phyloP scores from a whole-genome alignment of 177 flowering plant genomes.

The Vitis hybrid region DNA sequence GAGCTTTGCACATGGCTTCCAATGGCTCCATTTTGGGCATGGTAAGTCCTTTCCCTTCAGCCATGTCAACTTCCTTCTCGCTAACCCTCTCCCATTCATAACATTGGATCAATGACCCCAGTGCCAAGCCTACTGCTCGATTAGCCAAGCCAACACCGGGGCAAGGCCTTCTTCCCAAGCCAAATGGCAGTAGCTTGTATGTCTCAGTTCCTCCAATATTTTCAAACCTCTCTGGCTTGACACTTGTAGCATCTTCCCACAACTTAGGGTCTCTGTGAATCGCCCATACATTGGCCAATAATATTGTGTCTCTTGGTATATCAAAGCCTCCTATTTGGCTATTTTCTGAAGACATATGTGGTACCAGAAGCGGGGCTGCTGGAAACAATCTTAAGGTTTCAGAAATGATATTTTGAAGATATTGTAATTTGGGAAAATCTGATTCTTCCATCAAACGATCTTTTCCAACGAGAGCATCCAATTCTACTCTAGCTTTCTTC shows the following conservation, averaged over 20 bases:
- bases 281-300: constrained; percentile 51
- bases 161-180: constrained; percentile 41
- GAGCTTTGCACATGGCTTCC: no score
- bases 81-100: no score
- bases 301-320: constrained; percentile 35
- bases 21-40: no score
- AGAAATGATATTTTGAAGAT: constrained; percentile 29
- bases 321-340: constrained; percentile 38
- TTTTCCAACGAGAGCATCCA: constrained; percentile 28
- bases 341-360: constrained; percentile 36
- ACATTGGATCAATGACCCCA: no score
- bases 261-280: constrained; percentile 43
- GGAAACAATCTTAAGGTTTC: constrained; percentile 48
- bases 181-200: constrained; percentile 35
- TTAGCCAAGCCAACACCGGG: constrained; percentile 37
- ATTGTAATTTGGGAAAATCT: constrained; percentile 31
- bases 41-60: no score
- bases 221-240: constrained; percentile 49
- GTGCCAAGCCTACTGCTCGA: constrained; percentile 4
- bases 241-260: constrained; percentile 41
- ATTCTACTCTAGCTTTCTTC: constrained; percentile 35
- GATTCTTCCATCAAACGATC: constrained; percentile 29
- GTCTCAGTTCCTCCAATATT: constrained; percentile 3
- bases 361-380: constrained; percentile 36
- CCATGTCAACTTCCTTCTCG: no score